Evolutionary conservation across 1,284 basidiomycete genomes (phyloP).

Genomic region (Moesziomyces globuligerus): DNA sequence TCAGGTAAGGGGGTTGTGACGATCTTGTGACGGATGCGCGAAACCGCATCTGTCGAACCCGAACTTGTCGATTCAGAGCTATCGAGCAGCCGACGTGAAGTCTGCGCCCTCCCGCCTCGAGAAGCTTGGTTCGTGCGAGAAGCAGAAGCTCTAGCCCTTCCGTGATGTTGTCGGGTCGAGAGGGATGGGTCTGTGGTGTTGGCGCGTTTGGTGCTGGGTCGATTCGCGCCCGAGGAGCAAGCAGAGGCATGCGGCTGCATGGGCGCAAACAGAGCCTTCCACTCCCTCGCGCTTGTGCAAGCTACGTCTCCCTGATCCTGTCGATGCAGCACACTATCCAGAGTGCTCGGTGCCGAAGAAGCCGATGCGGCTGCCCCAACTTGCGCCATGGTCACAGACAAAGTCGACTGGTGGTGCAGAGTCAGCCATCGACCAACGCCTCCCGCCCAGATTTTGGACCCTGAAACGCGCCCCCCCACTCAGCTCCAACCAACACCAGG

Average conservation of each 20-base stretch:
- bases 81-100: conserved; percentile 9
- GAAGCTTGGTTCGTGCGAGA: too few species aligned
- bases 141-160: too few species aligned
- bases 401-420: not conserved
- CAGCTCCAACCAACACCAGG: conserved; percentile 10
- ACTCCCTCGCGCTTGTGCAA: conserved; percentile 12
- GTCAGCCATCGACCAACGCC: too few species aligned
- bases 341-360: conserved; percentile 3
- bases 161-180: not conserved
- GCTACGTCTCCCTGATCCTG: conserved; percentile 16
- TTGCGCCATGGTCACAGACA: conserved; percentile 6
- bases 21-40: conserved; percentile 34
- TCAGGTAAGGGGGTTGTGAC: conserved; percentile 35
- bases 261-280: conserved; percentile 28
- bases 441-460: conserved; percentile 6
- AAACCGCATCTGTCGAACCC: conserved; percentile 20
- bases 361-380: conserved; percentile 3
- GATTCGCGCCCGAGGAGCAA: not conserved
- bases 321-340: conserved; percentile 25
- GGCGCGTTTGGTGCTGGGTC: not conserved
- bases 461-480: conserved; percentile 9
- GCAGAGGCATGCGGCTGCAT: conserved; percentile 12
- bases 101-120: not conserved
- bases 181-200: not conserved
- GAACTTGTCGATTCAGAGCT: conserved; percentile 5